phyloP scores from a whole-genome alignment of 1,284 basidiomycete genomes.

The Xerocomus minutiporus region DNA sequence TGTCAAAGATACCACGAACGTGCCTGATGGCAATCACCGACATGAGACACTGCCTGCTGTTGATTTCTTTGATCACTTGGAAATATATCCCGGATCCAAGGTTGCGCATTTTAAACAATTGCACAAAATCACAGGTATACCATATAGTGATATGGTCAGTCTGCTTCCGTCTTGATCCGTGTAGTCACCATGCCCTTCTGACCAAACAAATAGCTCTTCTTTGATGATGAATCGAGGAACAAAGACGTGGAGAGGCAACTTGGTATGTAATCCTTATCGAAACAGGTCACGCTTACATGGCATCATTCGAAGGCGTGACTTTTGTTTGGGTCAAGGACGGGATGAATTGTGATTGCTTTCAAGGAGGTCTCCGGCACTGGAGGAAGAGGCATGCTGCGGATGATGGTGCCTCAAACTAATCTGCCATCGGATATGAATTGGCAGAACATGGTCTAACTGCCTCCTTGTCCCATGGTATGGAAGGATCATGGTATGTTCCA shows the following conservation, averaged over 20 bases:
- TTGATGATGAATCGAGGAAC: slow-evolving; percentile 78
- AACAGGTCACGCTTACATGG: slow-evolving; percentile 1
- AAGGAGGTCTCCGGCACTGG: slow-evolving; percentile 62
- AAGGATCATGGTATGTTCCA: slow-evolving; percentile 9
- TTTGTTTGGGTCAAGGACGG: slow-evolving; percentile 58
- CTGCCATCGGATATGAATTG: neutral
- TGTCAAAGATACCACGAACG: slow-evolving; percentile 36
- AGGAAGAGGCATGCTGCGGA: slow-evolving; percentile 32
- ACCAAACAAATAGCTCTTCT: slow-evolving; percentile 58
- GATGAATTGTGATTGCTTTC: slow-evolving; percentile 51
- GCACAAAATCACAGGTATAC: slow-evolving; percentile 67
- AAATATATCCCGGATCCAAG: slow-evolving; percentile 89
- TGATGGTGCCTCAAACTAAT: slow-evolving; percentile 8
- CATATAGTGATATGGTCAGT: slow-evolving; percentile 79
- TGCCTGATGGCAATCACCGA: slow-evolving; percentile 7
- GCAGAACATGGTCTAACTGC: neutral
- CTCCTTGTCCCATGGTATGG: slow-evolving; percentile 4
- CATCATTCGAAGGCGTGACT: slow-evolving; percentile 54
- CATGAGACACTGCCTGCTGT: slow-evolving; percentile 40
- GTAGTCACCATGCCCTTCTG: neutral
- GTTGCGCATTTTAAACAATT: slow-evolving; percentile 74
- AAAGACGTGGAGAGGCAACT: slow-evolving; percentile 61
- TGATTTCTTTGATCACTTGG: slow-evolving; percentile 72
- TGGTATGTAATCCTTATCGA: slow-evolving; percentile 16
- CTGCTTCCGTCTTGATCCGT: neutral